Evolutionary conservation across 2,329 filamentous ascomycete species (phyloP), one percentile per base, ranked within the genome.

Genomic region (Orbilia quercus): DNA sequence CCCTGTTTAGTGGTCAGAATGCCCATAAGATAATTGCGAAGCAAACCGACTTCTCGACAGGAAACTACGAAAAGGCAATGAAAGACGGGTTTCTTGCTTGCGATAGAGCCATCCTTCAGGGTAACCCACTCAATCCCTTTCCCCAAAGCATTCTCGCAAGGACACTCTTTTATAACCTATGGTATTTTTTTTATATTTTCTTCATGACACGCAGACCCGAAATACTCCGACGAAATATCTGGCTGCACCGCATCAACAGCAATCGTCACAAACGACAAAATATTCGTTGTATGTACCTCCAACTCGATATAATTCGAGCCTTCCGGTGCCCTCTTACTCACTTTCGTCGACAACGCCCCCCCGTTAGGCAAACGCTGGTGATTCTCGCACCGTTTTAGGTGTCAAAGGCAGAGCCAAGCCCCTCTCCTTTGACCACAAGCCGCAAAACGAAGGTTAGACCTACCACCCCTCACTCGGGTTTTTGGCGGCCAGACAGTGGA

Each of bases 351-450:
- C 67, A 28, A 16, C 63, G 66, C 77, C 9, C 28, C 9, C 60
- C 75, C 54, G 60, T 63, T 77, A 99, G 95, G 95, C 92, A 79
- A 99, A 99, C 81, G 92, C 95, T 75, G 95, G 95, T 80, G 95
- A 99, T 82, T 99, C 95, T 75, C 89, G 95, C 84, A 91, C 90
- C 80, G 95, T 99, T 23, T 83, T 99, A 76, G 95, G 95, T 78
- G 92, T 99, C 79, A 99, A 98, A 84, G 95, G 95, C 76, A 88
- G 95, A 79, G 95, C 95, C 77, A 99, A 98, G 84, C 95, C 95
- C 58, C 85, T 99, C 73, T 99, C 95, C n/a, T 96, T 96, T 80
- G 95, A 99, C 81, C 95, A 99, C 85, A 99, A 99, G 84, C 95
- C 95, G 44, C 93, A 97, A 81, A 97, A 98, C 78, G 95, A 99